phyloP scores from a whole-genome alignment of 1,139 yeast genomes.

The Saccharomyces pastorianus region DNA sequence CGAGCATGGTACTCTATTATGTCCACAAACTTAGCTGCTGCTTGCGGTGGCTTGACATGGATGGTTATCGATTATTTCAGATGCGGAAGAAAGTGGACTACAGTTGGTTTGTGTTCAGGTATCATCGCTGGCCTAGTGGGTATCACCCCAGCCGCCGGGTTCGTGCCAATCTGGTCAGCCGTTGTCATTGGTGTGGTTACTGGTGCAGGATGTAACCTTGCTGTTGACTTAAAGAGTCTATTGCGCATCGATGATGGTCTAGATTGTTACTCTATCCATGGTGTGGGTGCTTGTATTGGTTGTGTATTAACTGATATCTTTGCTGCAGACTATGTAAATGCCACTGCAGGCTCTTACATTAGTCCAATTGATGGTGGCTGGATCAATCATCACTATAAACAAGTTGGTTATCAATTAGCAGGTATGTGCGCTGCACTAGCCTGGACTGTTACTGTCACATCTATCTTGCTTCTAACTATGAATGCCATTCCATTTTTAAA shows the following conservation, averaged over 20 bases:
- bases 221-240: conserved; percentile 67
- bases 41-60: conserved; percentile 88
- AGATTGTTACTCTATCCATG: conserved; percentile 90
- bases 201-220: conserved; percentile 73
- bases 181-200: conserved; percentile 76
- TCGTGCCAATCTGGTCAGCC: conserved; percentile 83
- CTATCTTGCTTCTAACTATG: conserved; percentile 60
- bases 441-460: conserved; percentile 76
- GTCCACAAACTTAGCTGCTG: conserved; percentile 89
- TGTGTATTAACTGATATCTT: conserved; percentile 80
- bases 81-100: conserved; percentile 87
- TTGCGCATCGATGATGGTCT: conserved; percentile 87
- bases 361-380: conserved; percentile 79
- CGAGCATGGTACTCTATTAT: conserved; percentile 91
- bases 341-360: conserved; percentile 55
- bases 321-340: conserved; percentile 88
- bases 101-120: conserved; percentile 90
- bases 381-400: conserved; percentile 83
- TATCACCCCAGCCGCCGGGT: conserved; percentile 96
- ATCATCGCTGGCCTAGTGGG: conserved; percentile 92
- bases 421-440: conserved; percentile 65
- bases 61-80: conserved; percentile 85
- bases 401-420: conserved; percentile 90
- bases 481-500: conserved; percentile 77
- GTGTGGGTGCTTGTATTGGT: conserved; percentile 87